phyloP scores from a whole-genome alignment of 2,329 filamentous ascomycete genomes.

The Pseudogymnoascus sp. region DNA sequence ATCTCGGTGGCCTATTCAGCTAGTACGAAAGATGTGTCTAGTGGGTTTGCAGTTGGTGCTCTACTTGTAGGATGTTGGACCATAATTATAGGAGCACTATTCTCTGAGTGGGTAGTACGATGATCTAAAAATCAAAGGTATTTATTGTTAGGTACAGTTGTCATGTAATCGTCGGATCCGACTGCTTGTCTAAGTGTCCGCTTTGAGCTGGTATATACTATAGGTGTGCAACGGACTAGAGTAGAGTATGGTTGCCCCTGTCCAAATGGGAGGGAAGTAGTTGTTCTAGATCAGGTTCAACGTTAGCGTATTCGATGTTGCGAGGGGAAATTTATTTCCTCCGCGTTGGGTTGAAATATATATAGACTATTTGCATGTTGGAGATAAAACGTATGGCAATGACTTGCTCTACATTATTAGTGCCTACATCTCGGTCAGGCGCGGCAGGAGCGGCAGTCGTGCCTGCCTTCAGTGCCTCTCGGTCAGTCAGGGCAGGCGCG shows the following conservation, averaged over 20 bases:
- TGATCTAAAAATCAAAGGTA: no score
- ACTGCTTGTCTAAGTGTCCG: no score
- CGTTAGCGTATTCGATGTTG: not conserved
- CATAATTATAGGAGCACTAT: no score
- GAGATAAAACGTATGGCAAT: not conserved
- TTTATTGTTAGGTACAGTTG: no score
- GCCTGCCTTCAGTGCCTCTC: no score
- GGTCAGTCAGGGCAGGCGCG: not conserved
- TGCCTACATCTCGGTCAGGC: not conserved
- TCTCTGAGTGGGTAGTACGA: no score
- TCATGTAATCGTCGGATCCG: no score
- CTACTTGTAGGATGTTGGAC: no score
- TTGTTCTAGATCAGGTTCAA: not conserved
- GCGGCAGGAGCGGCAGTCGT: not conserved
- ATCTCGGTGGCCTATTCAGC: no score
- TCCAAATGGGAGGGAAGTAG: not conserved
- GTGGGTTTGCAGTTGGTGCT: no score
- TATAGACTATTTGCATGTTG: not conserved
- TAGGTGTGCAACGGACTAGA: not conserved
- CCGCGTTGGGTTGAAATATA: not conserved
- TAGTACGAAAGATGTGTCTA: no score
- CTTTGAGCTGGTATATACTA: no score
- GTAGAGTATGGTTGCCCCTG: not conserved
- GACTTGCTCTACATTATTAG: not conserved
- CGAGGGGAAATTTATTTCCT: not conserved